These are phyloP conservation scores for Lithospermum erythrorhizon DNA, from an alignment of 257 asterid genomes.

Conservation along the genomic window DNA sequence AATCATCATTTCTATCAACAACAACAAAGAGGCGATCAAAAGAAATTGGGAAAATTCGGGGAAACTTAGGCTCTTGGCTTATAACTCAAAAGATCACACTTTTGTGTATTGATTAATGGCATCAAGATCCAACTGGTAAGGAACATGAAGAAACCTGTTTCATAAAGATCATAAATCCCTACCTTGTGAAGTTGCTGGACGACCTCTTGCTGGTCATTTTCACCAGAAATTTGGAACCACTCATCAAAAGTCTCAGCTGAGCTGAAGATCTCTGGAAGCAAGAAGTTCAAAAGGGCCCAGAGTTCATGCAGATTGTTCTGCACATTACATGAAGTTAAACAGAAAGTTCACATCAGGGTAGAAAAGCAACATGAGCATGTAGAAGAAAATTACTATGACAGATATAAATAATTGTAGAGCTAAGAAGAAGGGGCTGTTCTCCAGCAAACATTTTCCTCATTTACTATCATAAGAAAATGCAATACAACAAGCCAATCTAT, in stretches of 20 bases:
- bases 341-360: constrained; percentile 3
- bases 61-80: background rate
- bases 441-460: background rate
- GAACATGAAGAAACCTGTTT: background rate
- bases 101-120: background rate
- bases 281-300: constrained; percentile 93
- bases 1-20: no score
- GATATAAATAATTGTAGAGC: no score
- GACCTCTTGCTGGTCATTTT: constrained; percentile 97
- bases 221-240: constrained; percentile 99
- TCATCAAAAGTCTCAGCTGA: constrained; percentile 98
- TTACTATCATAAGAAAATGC: background rate
- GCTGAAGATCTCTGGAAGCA: constrained; percentile 97
- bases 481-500: background rate
- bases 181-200: constrained; percentile 99
- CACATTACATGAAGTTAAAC: constrained; percentile 8
- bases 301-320: constrained; percentile 99
- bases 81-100: background rate
- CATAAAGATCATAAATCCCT: constrained; percentile 2
- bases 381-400: no score
- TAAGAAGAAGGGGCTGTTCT: no score
- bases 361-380: no score
- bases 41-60: background rate
- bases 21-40: background rate
- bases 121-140: background rate